These are phyloP conservation scores for Leccinum barrowsii DNA, from an alignment of 768 basidiomycete species.

Conservation along the genomic window DNA sequence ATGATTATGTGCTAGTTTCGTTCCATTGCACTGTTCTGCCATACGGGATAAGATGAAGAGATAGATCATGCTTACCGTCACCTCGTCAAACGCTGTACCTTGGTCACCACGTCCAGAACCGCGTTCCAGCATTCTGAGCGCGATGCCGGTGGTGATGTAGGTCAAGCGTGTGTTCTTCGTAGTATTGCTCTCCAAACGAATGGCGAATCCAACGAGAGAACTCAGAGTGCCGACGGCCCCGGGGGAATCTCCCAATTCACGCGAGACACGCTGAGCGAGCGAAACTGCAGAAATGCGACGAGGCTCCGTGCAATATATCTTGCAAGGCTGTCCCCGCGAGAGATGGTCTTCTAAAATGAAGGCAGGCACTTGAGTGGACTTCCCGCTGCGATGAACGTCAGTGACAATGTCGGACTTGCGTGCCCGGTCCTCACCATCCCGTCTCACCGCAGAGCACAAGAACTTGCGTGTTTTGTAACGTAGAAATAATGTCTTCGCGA, in stretches of 20 bases:
- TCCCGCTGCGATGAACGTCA: slow-evolving; percentile 56
- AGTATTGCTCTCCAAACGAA: slow-evolving; percentile 86
- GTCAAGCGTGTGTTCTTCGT: slow-evolving; percentile 74
- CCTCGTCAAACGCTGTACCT: slow-evolving; percentile 86
- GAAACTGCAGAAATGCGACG: slow-evolving; percentile 95
- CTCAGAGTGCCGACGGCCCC: slow-evolving; percentile 70
- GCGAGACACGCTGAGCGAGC: slow-evolving; percentile 88
- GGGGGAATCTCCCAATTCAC: slow-evolving; percentile 83
- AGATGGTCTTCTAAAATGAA: slow-evolving; percentile 92
- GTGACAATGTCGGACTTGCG: slow-evolving; percentile 24
- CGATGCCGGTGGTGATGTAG: slow-evolving; percentile 93
- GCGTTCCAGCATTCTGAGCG: slow-evolving; percentile 93
- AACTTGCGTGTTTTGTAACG: slow-evolving; percentile 72
- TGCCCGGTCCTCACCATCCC: slow-evolving; percentile 56
- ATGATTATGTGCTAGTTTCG: slow-evolving; percentile 80
- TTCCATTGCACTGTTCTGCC: neutral
- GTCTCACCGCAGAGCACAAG: slow-evolving; percentile 86
- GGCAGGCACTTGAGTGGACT: slow-evolving; percentile 93
- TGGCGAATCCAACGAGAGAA: slow-evolving; percentile 92
- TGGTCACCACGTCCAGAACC: slow-evolving; percentile 66
- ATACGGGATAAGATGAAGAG: slow-evolving; percentile 1
- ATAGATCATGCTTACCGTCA: slow-evolving; percentile 63
- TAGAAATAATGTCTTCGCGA: slow-evolving; percentile 65
- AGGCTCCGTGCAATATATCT: slow-evolving; percentile 93
- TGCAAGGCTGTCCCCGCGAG: slow-evolving; percentile 75